These are phyloP conservation scores for Coniosporium tulheliwenetii DNA, from an alignment of 2,329 filamentous ascomycete genomes.

Conservation along the genomic window DNA sequence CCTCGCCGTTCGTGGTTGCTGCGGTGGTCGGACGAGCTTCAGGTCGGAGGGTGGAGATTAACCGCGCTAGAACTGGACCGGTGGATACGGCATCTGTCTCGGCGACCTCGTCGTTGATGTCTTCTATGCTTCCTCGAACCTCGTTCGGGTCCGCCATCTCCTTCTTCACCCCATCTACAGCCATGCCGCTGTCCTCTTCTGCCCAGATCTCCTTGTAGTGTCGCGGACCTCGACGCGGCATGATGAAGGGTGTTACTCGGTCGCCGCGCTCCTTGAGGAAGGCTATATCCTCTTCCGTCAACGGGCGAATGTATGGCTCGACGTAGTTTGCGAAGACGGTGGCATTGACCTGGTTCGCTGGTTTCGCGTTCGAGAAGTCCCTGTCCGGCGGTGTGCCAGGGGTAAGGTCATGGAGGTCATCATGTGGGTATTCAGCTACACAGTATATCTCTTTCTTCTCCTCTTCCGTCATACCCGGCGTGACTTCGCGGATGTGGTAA, in stretches of 20 bases:
- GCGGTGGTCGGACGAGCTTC: conserved; percentile 47
- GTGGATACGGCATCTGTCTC: conserved; percentile 83
- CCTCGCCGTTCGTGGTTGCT: conserved; percentile 20
- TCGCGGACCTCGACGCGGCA: conserved; percentile 69
- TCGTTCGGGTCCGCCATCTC: conserved; percentile 66
- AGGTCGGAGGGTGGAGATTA: conserved; percentile 68
- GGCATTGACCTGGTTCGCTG: conserved; percentile 84
- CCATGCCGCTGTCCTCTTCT: conserved; percentile 74
- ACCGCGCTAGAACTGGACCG: conserved; percentile 67
- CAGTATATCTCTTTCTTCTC: conserved; percentile 79
- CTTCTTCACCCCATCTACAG: conserved; percentile 44
- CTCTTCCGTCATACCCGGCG: conserved; percentile 64
- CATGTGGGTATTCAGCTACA: conserved; percentile 67
- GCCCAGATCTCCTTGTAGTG: conserved; percentile 88
- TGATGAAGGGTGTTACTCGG: conserved; percentile 65
- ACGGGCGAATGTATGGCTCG: conserved; percentile 78
- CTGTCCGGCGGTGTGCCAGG: conserved; percentile 82
- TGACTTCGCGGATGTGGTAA: conserved; percentile 74
- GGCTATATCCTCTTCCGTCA: conserved; percentile 84
- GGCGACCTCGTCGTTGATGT: conserved; percentile 70
- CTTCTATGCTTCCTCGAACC: conserved; percentile 69
- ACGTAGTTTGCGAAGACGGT: conserved; percentile 85
- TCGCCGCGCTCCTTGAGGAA: conserved; percentile 82
- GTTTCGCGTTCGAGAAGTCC: conserved; percentile 90
- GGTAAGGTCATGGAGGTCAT: conserved; percentile 69